phyloP scores from a whole-genome alignment of 768 basidiomycete species.

The Suillus cothurnatus region DNA sequence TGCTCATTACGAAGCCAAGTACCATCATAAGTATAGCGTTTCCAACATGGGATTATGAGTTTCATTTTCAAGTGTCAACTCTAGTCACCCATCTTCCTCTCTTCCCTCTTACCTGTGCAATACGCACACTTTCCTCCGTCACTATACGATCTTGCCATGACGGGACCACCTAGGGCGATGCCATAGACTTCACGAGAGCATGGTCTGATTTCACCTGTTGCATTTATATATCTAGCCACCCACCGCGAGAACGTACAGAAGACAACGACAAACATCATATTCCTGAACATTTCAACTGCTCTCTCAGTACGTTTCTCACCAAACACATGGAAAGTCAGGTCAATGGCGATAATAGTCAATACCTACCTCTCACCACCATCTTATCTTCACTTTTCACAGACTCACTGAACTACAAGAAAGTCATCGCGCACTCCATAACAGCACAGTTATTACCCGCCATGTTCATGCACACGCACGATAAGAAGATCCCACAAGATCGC shows the following conservation, averaged over 20 bases:
- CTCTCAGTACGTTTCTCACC: conserved; percentile 13
- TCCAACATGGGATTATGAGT: neutral
- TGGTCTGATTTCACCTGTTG: neutral
- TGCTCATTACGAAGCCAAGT: too few species aligned
- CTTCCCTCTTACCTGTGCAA: neutral
- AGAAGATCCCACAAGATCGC: conserved; percentile 22
- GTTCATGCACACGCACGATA: too few species aligned
- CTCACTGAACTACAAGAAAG: conserved; percentile 32
- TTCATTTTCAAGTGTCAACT: neutral
- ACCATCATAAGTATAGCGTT: too few species aligned
- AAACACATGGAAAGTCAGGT: conserved; percentile 19
- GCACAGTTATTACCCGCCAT: too few species aligned
- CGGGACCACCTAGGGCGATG: neutral
- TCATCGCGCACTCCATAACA: conserved; percentile 6
- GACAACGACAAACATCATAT: conserved; percentile 13
- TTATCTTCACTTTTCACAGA: conserved; percentile 11
- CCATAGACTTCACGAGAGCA: neutral
- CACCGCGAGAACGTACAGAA: too few species aligned
- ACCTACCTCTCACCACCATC: neutral
- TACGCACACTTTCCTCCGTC: neutral
- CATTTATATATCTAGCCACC: too few species aligned
- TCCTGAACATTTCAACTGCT: conserved; percentile 13
- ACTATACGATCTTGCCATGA: neutral
- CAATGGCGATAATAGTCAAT: neutral
- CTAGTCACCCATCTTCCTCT: neutral